Evolutionary conservation across 768 basidiomycete genomes (phyloP), one percentile per base, ranked within the genome.

Genomic region (Multifurca ochricompacta): DNA sequence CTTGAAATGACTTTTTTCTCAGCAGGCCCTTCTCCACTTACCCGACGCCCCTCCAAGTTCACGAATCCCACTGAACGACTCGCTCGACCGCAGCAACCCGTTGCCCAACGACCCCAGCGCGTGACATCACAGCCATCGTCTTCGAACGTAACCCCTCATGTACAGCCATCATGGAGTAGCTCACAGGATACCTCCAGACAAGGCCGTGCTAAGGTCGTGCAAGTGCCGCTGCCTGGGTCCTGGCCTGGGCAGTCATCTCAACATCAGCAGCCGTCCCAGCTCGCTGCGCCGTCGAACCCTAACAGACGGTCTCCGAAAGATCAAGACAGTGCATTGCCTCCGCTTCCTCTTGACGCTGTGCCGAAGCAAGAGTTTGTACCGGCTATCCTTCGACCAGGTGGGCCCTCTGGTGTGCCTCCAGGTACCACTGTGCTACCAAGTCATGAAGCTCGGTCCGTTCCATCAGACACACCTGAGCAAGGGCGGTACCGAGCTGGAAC

Each of bases 1-100:
- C 76, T 96, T 14, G 94, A 97, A 68, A 86, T 96, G 81, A 97
- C 94, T 1, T 97, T 83, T 72, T 97, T 81, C 68, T 79, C 91
- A 3, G 81, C 85, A 51, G 78, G 75, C 3, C 80, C 83, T 7
- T 72, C 76, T 69, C 82, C 61, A 51, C 64, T 60, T 43, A 60
- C 58, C 54, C 70, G 65, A 37, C 65, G 61, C 53, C 63, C 62
- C 54, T 69, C 66, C 30, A 73, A 69, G 31, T 53, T 62, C 31
- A 51, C 44, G n/a, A 56, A 6, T 39, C 58, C 62, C 21, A 3
- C 47, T 6, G 53, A 60, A 31, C 55, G 58, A 13, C 55, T 60
- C 7, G 41, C 51, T 11, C 55, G 39, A 25, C 48, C 52, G 3
- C 56, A 59, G 19, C 44, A 47, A 13, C 30, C 53, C 34, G 8